phyloP scores from a whole-genome alignment of 352 stramenopile species.

The Pythium scleroteichum region DNA sequence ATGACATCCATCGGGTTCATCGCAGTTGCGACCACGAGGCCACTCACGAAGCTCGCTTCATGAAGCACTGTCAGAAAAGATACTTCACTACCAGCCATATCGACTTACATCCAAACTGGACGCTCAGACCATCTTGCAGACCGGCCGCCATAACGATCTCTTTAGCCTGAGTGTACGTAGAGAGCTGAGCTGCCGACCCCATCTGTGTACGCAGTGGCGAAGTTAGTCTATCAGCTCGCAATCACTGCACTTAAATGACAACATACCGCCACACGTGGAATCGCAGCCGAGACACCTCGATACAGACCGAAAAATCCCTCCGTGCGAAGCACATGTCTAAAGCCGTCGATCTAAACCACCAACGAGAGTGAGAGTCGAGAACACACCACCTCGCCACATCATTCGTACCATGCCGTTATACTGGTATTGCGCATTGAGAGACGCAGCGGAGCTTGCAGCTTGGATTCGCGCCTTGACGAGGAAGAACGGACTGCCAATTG shows the following conservation, averaged over 20 bases:
- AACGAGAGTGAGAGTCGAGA: neutral
- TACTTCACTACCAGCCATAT: neutral
- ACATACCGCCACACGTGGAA: slow-evolving; percentile 78
- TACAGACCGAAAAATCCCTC: slow-evolving; percentile 78
- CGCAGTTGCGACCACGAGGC: slow-evolving; percentile 75
- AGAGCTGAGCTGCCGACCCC: slow-evolving; percentile 79
- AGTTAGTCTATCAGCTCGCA: no score
- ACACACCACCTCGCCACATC: neutral
- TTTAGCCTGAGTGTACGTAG: slow-evolving; percentile 85
- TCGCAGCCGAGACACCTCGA: slow-evolving; percentile 66
- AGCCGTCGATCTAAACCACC: slow-evolving; percentile 63
- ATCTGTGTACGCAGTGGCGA: slow-evolving; percentile 44
- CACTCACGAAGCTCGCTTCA: slow-evolving; percentile 78
- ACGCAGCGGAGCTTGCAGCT: slow-evolving; percentile 66
- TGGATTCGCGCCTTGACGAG: slow-evolving; percentile 86
- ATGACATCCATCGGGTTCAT: slow-evolving; percentile 91
- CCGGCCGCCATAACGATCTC: slow-evolving; percentile 74
- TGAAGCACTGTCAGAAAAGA: neutral
- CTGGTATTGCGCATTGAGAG: slow-evolving; percentile 82
- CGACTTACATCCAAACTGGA: slow-evolving; percentile 78
- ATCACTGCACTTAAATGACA: neutral
- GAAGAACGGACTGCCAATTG: slow-evolving; percentile 83
- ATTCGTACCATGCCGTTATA: slow-evolving; percentile 75
- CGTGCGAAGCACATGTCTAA: slow-evolving; percentile 68
- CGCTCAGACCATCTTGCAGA: slow-evolving; percentile 67